Evolutionary conservation across 2,329 filamentous ascomycete species (phyloP).

Genomic region (Phaeosphaeriaceae sp.): DNA sequence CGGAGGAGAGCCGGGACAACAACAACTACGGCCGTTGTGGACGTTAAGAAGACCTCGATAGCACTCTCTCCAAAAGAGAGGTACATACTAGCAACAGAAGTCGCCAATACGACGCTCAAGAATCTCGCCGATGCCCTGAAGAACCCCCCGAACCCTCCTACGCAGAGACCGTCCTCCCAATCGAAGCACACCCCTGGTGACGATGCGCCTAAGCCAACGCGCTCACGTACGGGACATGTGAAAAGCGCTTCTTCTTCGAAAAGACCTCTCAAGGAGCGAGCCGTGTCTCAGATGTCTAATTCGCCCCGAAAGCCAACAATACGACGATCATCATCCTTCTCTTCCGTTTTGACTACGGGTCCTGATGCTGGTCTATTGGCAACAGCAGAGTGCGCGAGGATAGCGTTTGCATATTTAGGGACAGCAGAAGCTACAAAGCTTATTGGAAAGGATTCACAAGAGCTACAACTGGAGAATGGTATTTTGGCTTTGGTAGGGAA

Average conservation of each 20-base stretch:
- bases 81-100: slow-evolving; percentile 72
- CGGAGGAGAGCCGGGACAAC: slow-evolving; percentile 42
- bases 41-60: slow-evolving; percentile 45
- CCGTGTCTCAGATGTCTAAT: slow-evolving; percentile 66
- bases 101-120: slow-evolving; percentile 74
- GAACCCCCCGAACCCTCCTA: slow-evolving; percentile 34
- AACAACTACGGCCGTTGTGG: slow-evolving; percentile 33
- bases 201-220: slow-evolving; percentile 28
- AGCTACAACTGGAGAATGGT: slow-evolving; percentile 74
- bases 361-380: slow-evolving; percentile 54
- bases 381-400: slow-evolving; percentile 71
- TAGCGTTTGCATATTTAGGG: slow-evolving; percentile 70
- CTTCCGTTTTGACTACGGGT: slow-evolving; percentile 31
- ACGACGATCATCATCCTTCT: slow-evolving; percentile 48
- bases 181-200: slow-evolving; percentile 33
- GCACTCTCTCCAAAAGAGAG: slow-evolving; percentile 64
- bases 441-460: slow-evolving; percentile 61
- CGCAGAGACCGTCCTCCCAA: slow-evolving; percentile 21
- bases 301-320: slow-evolving; percentile 52
- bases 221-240: slow-evolving; percentile 21
- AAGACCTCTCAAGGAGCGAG: slow-evolving; percentile 66
- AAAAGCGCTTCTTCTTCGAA: slow-evolving; percentile 53
- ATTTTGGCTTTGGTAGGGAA: slow-evolving; percentile 73
- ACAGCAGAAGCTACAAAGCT: slow-evolving; percentile 60
- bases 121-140: slow-evolving; percentile 71